phyloP scores from a whole-genome alignment of 2,329 filamentous ascomycete genomes.

The Curvularia lunata region DNA sequence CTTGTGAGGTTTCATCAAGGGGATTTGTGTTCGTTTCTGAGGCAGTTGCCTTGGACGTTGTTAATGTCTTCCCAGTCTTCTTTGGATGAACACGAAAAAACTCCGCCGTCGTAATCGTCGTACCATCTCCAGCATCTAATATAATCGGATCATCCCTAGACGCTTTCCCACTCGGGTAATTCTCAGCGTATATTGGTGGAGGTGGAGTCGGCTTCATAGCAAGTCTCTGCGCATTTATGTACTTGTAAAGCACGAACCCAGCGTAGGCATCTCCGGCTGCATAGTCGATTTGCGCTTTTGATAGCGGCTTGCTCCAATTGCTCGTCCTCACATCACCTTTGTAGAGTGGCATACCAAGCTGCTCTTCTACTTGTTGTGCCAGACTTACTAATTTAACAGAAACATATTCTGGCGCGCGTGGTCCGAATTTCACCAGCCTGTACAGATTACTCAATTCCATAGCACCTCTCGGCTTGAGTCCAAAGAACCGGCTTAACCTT shows the following conservation, averaged over 20 bases:
- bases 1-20: constrained; percentile 23
- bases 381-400: constrained; percentile 64
- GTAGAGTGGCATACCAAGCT: constrained; percentile 74
- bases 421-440: constrained; percentile 73
- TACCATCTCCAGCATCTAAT: constrained; percentile 28
- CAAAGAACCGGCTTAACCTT: constrained; percentile 70
- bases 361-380: constrained; percentile 71
- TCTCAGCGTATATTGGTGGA: constrained; percentile 36
- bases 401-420: constrained; percentile 52
- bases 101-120: constrained; percentile 27
- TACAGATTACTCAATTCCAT: constrained; percentile 86
- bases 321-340: constrained; percentile 80
- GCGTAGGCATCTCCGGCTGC: constrained; percentile 88
- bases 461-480: constrained; percentile 68
- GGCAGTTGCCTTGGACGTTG: constrained; percentile 1
- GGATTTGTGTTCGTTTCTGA: constrained; percentile 6
- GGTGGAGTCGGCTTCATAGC: constrained; percentile 55
- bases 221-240: constrained; percentile 66
- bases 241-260: constrained; percentile 74
- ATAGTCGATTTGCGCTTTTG: constrained; percentile 70
- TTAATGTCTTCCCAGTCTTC: constrained; percentile 2
- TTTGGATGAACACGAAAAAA: constrained; percentile 31
- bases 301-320: constrained; percentile 73
- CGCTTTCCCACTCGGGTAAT: constrained; percentile 26
- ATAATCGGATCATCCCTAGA: constrained; percentile 26